Evolutionary conservation across 164 flowering plant species (phyloP), one percentile per base, ranked within the genome.

Genomic region (Taxillus chinensis): DNA sequence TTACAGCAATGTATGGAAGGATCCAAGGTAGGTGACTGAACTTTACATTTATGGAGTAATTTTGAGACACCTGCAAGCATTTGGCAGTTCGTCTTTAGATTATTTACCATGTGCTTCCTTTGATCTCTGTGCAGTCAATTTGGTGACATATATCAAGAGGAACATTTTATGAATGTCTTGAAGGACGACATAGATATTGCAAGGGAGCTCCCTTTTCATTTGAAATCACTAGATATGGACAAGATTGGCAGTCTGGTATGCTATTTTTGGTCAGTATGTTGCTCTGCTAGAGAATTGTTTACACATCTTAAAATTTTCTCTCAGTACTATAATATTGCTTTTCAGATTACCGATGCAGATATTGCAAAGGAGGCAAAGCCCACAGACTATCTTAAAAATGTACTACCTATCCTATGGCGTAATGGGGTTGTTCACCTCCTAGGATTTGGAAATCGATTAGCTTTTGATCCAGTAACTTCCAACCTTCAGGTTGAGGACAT

Each of bases 1-100:
- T 46, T 86, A 84, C 77, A 95, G 99, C 86, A 95, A 83, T 74
- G 96, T 90, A 7, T 95, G 99, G 99, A 89, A 86, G 65, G 99
- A 93, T 77, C 86, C 95, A n/a, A 93, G 97, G 99, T 93, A 40
- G 60, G 77, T 40, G 7, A 59, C 56, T 51, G 16, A 16, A 5
- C 50, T 15, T 67, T 45, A 45, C 55, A 45, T 40, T 48, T n/a
- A 27, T 27, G 27, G 27, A 27, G 27, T 27, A 27, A 27, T 43
- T 43, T 6, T 43, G 8, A 43, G 8, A 39, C 45, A 15, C 17
- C 49, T 39, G 57, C 57, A 9, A 55, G 41, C 45, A 54, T 49
- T 52, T 41, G 14, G 8, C 40, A 14, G 6, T 61, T 50, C 3
- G 8, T 58, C 39, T 40, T 15, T 49, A 39, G 49, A 59, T 61